Base-by-base conservation (phyloP, 306 rosid genomes). In the Vigna hirtella region DNA sequence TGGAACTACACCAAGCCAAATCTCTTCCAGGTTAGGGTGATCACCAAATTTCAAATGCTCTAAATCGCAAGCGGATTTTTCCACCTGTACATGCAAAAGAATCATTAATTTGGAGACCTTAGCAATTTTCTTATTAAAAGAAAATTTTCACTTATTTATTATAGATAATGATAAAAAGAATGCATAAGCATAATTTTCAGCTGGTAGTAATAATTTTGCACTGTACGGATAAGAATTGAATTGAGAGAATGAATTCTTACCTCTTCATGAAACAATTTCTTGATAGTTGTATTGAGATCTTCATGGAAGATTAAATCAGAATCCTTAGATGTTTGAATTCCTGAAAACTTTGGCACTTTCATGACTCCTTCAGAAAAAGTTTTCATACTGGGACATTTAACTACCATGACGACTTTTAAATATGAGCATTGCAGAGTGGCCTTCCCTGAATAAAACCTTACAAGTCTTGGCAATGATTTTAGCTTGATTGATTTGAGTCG, bases 1-100 rank as follows among this genome's bases (percentile, higher is more conserved):
- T 22, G 81, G 81, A 45, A 9, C 10, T 36, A 6, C 14, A 22
- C 74, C 45, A 38, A 0, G 74, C 81, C 81, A 77, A 43, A 77
- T 36, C 20, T 40, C 57, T 77, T 67, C 34, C 6, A 66, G 7
- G 9, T 24, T 26, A 26, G 20, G 11, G 5, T 45, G 3, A 16
- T 14, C 15, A 53, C 58, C 7, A 38, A 55, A 47, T 71, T 10
- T 6, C 6, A n/a, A 71, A 51, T 9, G 7, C 5, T 34, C 2
- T 52, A 71, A 3, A 32, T 53, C 18, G 13, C 32, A n/a, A 16
- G 76, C 50, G 10, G 15, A 51, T 48, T 71, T 24, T 43, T 18
- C 73, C 56, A 67, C 5, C 73, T 67, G 73, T 30, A 30, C 34
- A 4, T 30, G 34, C 38, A 34, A 34, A 34, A 34, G 6, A 34